A percentile compares a stretch with the other conserved stretches of the same genome.
Conservation (phyloP, 225 moss, liverwort and hornwort genomes). For the Neckera pumila region DNA sequence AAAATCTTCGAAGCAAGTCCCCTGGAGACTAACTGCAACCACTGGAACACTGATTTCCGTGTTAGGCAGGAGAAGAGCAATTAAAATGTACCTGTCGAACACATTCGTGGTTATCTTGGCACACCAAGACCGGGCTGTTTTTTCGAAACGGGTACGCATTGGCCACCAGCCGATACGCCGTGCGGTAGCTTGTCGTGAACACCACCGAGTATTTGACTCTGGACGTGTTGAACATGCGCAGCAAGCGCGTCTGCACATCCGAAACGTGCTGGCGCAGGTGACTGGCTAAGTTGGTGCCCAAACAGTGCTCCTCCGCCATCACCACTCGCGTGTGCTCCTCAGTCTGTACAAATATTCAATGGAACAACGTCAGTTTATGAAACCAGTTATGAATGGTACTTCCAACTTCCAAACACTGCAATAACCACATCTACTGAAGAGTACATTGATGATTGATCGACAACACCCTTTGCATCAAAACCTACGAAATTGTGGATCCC, state of each 20-base stretch:
- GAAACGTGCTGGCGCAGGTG: conserved; percentile 42
- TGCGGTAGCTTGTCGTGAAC: conserved; percentile 65
- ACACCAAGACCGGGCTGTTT: conserved; percentile 59
- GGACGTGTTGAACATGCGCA: conserved; percentile 62
- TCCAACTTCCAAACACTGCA: not conserved
- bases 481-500: not conserved
- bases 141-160: conserved; percentile 72
- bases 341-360: conserved; percentile 16
- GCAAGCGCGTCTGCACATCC: conserved; percentile 57
- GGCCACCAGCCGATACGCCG: conserved; percentile 45
- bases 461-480: not conserved
- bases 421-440: not conserved
- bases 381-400: not conserved
- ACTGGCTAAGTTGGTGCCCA: conserved; percentile 25
- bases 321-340: conserved; percentile 63
- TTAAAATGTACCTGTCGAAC: conserved; percentile 24
- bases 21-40: not conserved
- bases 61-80: not conserved
- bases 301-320: conserved; percentile 61
- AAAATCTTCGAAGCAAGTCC: not conserved
- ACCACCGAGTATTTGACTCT: conserved; percentile 46
- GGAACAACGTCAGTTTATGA: not conserved
- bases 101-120: conserved; percentile 82
- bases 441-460: not conserved
- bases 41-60: not conserved